Percentiles rank a stretch among this genome's conserved stretches.
Conservation (phyloP, 2,329 filamentous ascomycete species). For the Hypoxylon sp. region DNA sequence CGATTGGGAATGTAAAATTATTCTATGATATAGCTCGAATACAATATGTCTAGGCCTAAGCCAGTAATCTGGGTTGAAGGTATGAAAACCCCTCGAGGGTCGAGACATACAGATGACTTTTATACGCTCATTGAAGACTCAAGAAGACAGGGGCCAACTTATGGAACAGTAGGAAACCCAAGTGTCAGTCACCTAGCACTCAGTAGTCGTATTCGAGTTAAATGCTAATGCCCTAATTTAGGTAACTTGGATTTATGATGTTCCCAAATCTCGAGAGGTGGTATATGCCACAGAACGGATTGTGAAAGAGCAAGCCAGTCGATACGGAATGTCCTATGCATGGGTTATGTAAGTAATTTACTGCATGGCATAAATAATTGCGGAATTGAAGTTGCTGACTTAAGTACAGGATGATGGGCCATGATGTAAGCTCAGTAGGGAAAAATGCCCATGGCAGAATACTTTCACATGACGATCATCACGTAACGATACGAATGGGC, state of each 20-base stretch:
- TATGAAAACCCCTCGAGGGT: not conserved
- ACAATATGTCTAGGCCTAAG: not conserved
- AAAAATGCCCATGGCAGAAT: not conserved
- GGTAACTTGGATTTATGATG: not conserved
- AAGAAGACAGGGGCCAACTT: not conserved
- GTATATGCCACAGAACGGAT: not conserved
- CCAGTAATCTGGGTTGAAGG: not conserved
- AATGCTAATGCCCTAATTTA: not conserved
- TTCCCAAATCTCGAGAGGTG: not conserved
- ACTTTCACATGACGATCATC: not conserved
- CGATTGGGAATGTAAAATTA: not conserved
- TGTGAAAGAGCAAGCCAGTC: slow-evolving; percentile 1
- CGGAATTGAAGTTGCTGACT: not conserved
- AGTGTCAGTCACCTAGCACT: not conserved
- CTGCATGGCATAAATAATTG: not conserved
- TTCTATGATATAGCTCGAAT: not conserved
- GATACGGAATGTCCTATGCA: not conserved
- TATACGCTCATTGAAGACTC: not conserved
- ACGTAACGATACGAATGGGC: slow-evolving; percentile 1
- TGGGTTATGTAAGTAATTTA: not conserved
- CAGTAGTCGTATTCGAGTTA: not conserved
- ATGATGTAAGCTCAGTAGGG: not conserved
- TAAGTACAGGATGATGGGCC: slow-evolving; percentile 5
- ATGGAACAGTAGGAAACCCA: not conserved
- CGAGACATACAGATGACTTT: not conserved